These are phyloP conservation scores for Rubia tinctorum DNA, from an alignment of 305 asterid species.

Conservation along the genomic window DNA sequence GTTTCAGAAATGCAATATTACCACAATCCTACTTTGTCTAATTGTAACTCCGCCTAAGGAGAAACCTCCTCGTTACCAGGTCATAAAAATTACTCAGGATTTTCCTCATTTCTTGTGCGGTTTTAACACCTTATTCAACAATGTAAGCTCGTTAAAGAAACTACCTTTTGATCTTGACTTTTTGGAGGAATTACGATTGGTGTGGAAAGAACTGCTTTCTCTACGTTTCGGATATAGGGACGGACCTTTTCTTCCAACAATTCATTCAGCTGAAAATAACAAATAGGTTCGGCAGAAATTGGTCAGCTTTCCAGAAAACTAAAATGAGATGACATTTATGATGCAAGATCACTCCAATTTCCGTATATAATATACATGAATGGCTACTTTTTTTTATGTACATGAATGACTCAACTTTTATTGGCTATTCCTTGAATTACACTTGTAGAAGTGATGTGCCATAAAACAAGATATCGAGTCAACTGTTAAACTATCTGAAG, in stretches of 20 bases:
- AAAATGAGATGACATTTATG: background rate
- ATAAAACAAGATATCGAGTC: background rate
- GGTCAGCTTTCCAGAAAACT: background rate
- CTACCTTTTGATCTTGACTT: slow-evolving; percentile 57
- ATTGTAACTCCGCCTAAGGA: slow-evolving; percentile 1
- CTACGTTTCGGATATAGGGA: slow-evolving; percentile 65
- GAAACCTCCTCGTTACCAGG: no score
- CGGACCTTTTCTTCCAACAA: slow-evolving; percentile 77
- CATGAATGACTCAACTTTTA: background rate
- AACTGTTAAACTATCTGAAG: background rate
- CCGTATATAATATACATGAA: background rate
- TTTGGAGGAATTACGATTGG: slow-evolving; percentile 53
- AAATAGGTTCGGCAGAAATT: background rate
- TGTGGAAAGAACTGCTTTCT: slow-evolving; percentile 50
- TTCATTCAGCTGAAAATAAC: slow-evolving; percentile 62
- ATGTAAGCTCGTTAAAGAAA: background rate
- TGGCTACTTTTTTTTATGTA: no score
- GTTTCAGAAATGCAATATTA: background rate
- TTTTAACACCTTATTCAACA: background rate
- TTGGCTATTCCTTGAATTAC: background rate
- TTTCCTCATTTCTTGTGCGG: background rate
- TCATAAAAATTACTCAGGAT: background rate
- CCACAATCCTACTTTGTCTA: background rate
- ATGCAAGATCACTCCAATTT: background rate
- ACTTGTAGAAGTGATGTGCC: background rate